phyloP scores from a whole-genome alignment of 257 asterid genomes.

The Petrea volubilis region DNA sequence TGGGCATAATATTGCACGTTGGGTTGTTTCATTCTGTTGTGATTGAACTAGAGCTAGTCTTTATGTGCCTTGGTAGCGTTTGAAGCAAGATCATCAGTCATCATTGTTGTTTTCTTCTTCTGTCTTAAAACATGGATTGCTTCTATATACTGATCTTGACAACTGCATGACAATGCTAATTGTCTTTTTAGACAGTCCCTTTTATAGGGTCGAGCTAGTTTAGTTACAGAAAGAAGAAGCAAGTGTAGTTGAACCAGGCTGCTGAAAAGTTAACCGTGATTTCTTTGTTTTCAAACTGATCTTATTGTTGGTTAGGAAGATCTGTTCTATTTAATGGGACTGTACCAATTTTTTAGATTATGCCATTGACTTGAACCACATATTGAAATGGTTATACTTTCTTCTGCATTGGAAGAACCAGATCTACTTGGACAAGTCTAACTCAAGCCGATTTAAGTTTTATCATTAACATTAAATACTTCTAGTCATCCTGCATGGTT shows the following conservation, averaged over 20 bases:
- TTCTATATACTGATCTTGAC: not conserved
- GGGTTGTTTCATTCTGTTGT: not conserved
- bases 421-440: not conserved
- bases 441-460: not conserved
- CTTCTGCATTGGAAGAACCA: not conserved
- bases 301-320: too few species aligned
- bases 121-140: not conserved
- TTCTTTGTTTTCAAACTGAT: not conserved
- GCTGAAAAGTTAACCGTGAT: not conserved
- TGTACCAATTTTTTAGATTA: too few species aligned
- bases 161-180: not conserved
- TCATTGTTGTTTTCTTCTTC: not conserved
- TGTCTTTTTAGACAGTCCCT: not conserved
- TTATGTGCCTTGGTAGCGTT: constrained; percentile 6
- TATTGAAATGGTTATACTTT: too few species aligned
- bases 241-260: not conserved
- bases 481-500: too few species aligned
- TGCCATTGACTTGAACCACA: too few species aligned
- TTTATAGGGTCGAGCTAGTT: not conserved
- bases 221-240: not conserved
- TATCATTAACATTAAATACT: not conserved
- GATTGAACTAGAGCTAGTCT: not conserved
- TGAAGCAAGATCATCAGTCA: constrained; percentile 1
- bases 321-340: too few species aligned
- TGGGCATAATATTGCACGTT: constrained; percentile 6